Evolutionary conservation across 2,329 filamentous ascomycete genomes (phyloP).

Genomic region (Mollisiaceae sp.): DNA sequence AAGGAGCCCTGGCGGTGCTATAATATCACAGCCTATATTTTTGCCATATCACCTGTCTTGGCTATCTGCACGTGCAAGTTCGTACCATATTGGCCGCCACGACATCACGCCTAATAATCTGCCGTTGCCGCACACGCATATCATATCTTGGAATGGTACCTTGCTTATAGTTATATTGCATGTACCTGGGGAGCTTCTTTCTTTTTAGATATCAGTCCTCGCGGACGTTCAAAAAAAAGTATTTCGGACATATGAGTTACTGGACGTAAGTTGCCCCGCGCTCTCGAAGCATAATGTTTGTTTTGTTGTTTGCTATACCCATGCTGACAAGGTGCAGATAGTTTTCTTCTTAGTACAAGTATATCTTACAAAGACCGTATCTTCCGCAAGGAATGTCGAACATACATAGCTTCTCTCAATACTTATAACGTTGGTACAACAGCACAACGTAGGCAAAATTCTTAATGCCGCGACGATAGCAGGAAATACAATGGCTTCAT

Average conservation of each 20-base stretch:
- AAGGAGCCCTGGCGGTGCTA: conserved; percentile 39
- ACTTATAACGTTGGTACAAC: conserved; percentile 36
- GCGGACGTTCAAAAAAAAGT: conserved; percentile 29
- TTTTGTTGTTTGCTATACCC: conserved; percentile 2
- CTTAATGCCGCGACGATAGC: conserved; percentile 32
- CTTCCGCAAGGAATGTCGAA: conserved; percentile 35
- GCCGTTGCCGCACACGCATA: conserved; percentile 16
- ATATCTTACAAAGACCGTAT: conserved; percentile 21
- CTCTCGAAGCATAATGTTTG: conserved; percentile 4
- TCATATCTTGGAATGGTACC: conserved; percentile 20
- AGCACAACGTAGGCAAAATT: conserved; percentile 23
- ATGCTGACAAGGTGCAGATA: conserved; percentile 28
- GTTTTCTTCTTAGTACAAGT: conserved; percentile 20
- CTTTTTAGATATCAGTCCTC: conserved; percentile 36
- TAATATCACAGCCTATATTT: conserved; percentile 28
- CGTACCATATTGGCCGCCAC: conserved; percentile 33
- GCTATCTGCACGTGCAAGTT: conserved; percentile 31
- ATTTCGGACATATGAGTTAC: conserved; percentile 17
- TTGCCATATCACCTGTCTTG: conserved; percentile 19
- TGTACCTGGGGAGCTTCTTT: conserved; percentile 17
- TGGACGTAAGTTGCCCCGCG: conserved; percentile 26
- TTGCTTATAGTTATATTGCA: conserved; percentile 18
- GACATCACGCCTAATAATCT: conserved; percentile 30
- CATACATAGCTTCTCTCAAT: conserved; percentile 21
- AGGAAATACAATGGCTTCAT: conserved; percentile 50